phyloP scores from a whole-genome alignment of 805 yeast species.

The Kluyveromyces wickerhamii region DNA sequence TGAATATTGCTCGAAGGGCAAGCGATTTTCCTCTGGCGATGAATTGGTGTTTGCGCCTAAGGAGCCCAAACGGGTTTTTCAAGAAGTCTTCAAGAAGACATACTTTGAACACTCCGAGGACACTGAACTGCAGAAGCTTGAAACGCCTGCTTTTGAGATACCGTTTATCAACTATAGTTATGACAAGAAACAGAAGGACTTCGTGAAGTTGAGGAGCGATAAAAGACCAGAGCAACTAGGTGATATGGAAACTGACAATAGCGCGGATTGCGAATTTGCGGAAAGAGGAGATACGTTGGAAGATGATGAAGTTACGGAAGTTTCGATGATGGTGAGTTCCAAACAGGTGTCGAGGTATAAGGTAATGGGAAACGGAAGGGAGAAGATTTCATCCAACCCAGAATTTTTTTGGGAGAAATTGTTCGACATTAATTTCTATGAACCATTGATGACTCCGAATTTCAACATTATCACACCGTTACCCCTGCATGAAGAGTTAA shows the following conservation, averaged over 20 bases:
- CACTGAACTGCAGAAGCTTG: neutral
- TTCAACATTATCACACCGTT: slow-evolving; percentile 5
- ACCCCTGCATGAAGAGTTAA: neutral
- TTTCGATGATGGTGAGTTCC: neutral
- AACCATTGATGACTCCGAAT: slow-evolving; percentile 7
- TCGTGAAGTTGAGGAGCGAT: neutral
- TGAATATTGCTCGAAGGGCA: neutral
- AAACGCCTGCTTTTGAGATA: neutral
- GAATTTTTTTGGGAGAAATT: slow-evolving; percentile 8
- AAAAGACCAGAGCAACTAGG: neutral
- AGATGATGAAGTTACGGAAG: neutral
- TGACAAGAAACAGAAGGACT: slow-evolving; percentile 1
- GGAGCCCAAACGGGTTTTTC: neutral
- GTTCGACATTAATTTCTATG: slow-evolving; percentile 6
- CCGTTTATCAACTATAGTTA: slow-evolving; percentile 1
- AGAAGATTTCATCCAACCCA: neutral
- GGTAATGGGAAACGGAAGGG: too few relatives aligned
- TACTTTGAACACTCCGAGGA: neutral
- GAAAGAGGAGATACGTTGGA: neutral
- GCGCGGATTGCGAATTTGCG: neutral
- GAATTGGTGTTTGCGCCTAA: neutral
- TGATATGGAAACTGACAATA: neutral
- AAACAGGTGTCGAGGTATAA: neutral
- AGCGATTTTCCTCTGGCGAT: neutral
- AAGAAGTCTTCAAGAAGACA: neutral